Percentiles rank a stretch among this genome's conserved stretches.
Conservation (phyloP, 495 filamentous ascomycete species). For the Penicillium canariense region DNA sequence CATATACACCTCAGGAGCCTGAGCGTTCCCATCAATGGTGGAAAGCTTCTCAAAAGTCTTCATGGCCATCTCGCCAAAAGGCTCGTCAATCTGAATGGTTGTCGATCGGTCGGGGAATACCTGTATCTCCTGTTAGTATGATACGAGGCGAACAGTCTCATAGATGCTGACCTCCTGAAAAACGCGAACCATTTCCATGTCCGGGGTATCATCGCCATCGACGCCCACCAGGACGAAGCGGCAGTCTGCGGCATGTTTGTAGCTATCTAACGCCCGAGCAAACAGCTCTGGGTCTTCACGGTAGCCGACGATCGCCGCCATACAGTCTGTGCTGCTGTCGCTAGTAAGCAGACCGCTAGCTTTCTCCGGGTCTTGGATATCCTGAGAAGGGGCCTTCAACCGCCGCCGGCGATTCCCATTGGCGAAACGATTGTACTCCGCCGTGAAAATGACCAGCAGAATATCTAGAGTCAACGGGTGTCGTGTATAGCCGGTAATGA, state of each 20-base stretch:
- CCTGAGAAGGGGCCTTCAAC: constrained; percentile 2
- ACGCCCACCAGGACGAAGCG: constrained; percentile 32
- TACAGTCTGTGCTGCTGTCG: constrained; percentile 17
- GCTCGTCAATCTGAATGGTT: constrained; percentile 31
- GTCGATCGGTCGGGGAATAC: constrained; percentile 24
- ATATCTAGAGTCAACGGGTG: constrained; percentile 28
- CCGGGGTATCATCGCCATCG: constrained; percentile 28
- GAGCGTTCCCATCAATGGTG: constrained; percentile 16
- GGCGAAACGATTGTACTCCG: constrained; percentile 26
- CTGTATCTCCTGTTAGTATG: background rate
- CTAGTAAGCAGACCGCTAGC: background rate
- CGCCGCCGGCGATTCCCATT: constrained; percentile 22
- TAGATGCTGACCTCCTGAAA: constrained; percentile 15
- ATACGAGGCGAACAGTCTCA: background rate
- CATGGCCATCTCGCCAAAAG: constrained; percentile 31
- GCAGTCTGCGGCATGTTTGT: constrained; percentile 22
- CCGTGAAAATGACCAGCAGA: constrained; percentile 25
- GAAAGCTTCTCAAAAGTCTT: constrained; percentile 26
- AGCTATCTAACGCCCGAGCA: constrained; percentile 31
- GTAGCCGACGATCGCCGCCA: constrained; percentile 35
- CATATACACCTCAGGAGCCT: constrained; percentile 17
- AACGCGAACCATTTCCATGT: constrained; percentile 36
- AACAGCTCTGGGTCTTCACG: constrained; percentile 34
- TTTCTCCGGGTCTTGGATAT: constrained; percentile 14
- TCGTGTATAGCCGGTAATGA: constrained; percentile 20